Evolutionary conservation across 2,329 filamentous ascomycete genomes (phyloP), one percentile per base, ranked within the genome.

Genomic region (Fusarium pininemorale): DNA sequence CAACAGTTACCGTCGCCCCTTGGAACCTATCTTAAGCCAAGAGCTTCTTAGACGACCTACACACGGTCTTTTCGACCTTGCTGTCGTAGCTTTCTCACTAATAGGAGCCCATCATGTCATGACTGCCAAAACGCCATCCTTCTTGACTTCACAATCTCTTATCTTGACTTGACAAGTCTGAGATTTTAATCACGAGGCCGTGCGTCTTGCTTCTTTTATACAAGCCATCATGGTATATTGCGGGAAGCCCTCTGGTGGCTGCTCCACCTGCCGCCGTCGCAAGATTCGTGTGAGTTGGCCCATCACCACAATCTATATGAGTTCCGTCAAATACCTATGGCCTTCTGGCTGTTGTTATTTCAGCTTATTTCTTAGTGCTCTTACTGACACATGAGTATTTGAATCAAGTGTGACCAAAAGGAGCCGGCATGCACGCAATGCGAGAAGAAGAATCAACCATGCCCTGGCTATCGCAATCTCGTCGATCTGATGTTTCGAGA

Each of bases 401-500:
- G 59, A 16, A 39, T 39, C 50, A 70, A 89, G 87, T 90, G 88
- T 77, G 88, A 90, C 74, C 85, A 88, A 77, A 82, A 80, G 63
- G 83, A 84, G 51, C 85, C 86, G 15, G 83, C 84, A 53, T 90
- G 88, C 65, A 87, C 87, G 54, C 88, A 90, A 78, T 90, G 88
- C 77, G 83, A 84, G 56, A 88, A 88, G 76, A 85, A 87, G 47
- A 83, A 86, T 65, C 83, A 86, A 59, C 67, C 80, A 79, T 90
- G 88, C 66, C 87, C 88, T 38, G 88, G 88, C 63, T 90, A 90
- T 74, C 82, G 88, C 48, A 87, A 88, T 70, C 81, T 87, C 55
- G 84, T 88, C 45, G 88, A 90, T 72, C 83, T 90, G 69, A 88
- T 90, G 83, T 90, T 90, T 73, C 85, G 88, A 47, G 87, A 90